phyloP scores from a whole-genome alignment of 2,329 filamentous ascomycete genomes.

The Arthrobotrys megalospora region DNA sequence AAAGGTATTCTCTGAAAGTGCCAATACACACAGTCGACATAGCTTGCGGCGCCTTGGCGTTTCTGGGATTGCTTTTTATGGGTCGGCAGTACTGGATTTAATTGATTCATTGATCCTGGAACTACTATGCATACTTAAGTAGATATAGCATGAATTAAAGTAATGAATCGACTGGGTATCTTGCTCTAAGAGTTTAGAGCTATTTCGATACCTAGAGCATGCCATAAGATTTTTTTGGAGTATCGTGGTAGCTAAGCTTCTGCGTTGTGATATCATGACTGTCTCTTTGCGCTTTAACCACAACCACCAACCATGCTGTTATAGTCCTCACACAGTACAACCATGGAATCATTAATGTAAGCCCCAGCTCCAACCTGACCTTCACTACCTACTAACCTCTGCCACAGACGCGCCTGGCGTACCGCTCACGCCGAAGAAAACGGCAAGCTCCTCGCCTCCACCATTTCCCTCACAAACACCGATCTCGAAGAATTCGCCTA shows the following conservation, averaged over 20 bases:
- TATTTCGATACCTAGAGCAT: too few species aligned
- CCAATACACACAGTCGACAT: slow-evolving; percentile 15
- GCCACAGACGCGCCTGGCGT: slow-evolving; percentile 60
- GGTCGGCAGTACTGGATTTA: not conserved
- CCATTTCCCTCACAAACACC: slow-evolving; percentile 67
- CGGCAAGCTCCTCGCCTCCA: slow-evolving; percentile 63
- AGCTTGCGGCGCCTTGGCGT: slow-evolving; percentile 23
- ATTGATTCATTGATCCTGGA: not conserved
- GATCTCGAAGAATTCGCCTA: slow-evolving; percentile 64
- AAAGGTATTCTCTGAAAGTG: slow-evolving; percentile 15
- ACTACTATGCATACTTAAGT: not conserved
- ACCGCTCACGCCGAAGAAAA: slow-evolving; percentile 61
- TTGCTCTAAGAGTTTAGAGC: not conserved
- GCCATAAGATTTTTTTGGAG: too few species aligned
- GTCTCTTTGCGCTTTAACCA: not conserved
- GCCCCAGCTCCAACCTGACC: not conserved
- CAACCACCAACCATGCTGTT: slow-evolving; percentile 38
- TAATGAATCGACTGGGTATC: not conserved
- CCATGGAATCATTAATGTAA: slow-evolving; percentile 59
- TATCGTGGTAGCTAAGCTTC: not conserved
- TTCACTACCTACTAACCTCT: not conserved
- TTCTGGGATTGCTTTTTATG: slow-evolving; percentile 28
- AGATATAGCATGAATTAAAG: not conserved
- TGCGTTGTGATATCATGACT: slow-evolving; percentile 28
- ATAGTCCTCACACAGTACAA: slow-evolving; percentile 3